Evolutionary conservation across 2,329 filamentous ascomycete species (phyloP).

Genomic region (Xylariales sp.): DNA sequence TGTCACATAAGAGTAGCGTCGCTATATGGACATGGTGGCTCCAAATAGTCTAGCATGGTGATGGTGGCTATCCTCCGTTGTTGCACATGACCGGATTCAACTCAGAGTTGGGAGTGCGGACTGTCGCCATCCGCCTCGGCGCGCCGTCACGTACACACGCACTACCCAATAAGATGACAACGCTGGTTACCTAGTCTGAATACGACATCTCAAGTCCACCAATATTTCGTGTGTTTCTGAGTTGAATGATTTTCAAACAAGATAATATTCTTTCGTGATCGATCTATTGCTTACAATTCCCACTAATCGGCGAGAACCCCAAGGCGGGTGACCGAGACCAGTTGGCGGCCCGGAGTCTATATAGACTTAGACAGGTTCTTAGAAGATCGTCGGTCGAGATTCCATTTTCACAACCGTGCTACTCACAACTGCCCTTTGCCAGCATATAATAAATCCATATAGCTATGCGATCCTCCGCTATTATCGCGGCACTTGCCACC

Average conservation of each 20-base stretch:
- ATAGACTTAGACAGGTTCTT: slow-evolving; percentile 5
- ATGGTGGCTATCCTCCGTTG: slow-evolving; percentile 24
- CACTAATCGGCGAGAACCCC: slow-evolving; percentile 25
- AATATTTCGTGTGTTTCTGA: slow-evolving; percentile 20
- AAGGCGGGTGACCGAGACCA: neutral
- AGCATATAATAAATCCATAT: neutral
- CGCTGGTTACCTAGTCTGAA: neutral
- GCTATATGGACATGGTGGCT: neutral
- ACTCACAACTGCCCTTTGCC: neutral
- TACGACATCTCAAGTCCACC: slow-evolving; percentile 25
- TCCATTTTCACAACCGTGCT: neutral
- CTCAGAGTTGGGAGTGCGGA: slow-evolving; percentile 30
- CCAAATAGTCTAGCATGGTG: slow-evolving; percentile 5
- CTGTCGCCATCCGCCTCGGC: slow-evolving; percentile 40
- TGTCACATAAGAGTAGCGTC: neutral
- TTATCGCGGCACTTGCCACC: slow-evolving; percentile 34
- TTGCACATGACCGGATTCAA: slow-evolving; percentile 22
- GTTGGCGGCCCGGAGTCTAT: neutral
- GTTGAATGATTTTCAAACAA: slow-evolving; percentile 1
- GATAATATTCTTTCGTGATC: slow-evolving; percentile 9
- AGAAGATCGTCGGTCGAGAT: neutral
- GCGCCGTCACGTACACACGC: slow-evolving; percentile 14
- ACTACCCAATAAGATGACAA: slow-evolving; percentile 29
- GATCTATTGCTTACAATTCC: slow-evolving; percentile 17
- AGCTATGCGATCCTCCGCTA: slow-evolving; percentile 32